phyloP scores from a whole-genome alignment of 2,329 filamentous ascomycete species.

The Aspergillus luchuensis region DNA sequence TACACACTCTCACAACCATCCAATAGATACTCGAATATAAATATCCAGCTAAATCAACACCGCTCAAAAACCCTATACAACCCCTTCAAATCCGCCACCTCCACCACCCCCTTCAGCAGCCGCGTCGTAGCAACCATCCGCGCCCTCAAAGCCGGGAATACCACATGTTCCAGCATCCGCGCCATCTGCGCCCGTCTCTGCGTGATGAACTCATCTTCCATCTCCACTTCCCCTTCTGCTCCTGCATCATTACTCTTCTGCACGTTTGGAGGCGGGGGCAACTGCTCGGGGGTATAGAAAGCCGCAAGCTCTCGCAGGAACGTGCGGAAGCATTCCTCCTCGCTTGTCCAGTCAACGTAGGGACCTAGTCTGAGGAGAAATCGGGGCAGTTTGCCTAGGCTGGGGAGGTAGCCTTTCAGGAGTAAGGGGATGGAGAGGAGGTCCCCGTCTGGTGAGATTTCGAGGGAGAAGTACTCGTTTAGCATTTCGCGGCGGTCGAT shows the following conservation, averaged over 20 bases:
- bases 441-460: slow-evolving; percentile 76
- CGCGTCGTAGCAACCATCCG: slow-evolving; percentile 78
- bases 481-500: slow-evolving; percentile 82
- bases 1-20: background rate
- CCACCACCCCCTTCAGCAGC: slow-evolving; percentile 75
- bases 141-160: slow-evolving; percentile 87
- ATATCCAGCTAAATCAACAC: slow-evolving; percentile 58
- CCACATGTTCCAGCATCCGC: slow-evolving; percentile 75
- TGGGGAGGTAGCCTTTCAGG: slow-evolving; percentile 84
- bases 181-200: slow-evolving; percentile 68
- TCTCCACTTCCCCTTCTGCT: slow-evolving; percentile 25
- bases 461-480: slow-evolving; percentile 85
- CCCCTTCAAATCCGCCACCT: slow-evolving; percentile 89
- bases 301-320: slow-evolving; percentile 84
- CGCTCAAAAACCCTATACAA: slow-evolving; percentile 93
- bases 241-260: slow-evolving; percentile 11
- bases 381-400: slow-evolving; percentile 79
- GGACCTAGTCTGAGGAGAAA: slow-evolving; percentile 89
- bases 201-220: slow-evolving; percentile 49
- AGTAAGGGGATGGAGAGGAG: slow-evolving; percentile 79
- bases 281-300: slow-evolving; percentile 86
- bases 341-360: slow-evolving; percentile 80
- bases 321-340: slow-evolving; percentile 80
- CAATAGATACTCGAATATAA: background rate
- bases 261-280: slow-evolving; percentile 56